Evolutionary conservation across 495 filamentous ascomycete genomes (phyloP), one percentile per base, ranked within the genome.

Genomic region (Penicillium roqueforti): DNA sequence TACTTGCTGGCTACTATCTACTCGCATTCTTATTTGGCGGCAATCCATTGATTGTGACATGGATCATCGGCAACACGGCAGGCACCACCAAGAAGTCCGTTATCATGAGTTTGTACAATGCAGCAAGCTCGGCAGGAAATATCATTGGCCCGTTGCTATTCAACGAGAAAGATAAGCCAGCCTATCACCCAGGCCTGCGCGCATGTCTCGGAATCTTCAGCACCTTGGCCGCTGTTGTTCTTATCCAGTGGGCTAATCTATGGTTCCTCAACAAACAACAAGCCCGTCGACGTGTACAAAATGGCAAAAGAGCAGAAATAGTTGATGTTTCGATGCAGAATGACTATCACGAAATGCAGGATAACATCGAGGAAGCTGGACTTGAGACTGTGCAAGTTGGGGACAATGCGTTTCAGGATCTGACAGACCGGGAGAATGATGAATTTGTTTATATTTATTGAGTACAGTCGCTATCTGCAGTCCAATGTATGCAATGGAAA

Each of bases 361-460:
- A 51, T 29, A 23, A 47, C 20, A 26, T 40, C n/a, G 66, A 56
- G 44, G 62, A 45, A 18, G 62, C 40, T 10, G 63, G 36, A 14
- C 34, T 45, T n/a, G 61, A 60, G 34, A 56, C 56, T 26, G 47
- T 57, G 3, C 60, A 60, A 44, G 67, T 60, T 60, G 76, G 59
- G 10, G 65, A 60, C 40, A 53, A 76, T 32, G 79, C 75, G 10
- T 79, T 81, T 47, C 48, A 70, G 45, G 84, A 85, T 67, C 51
- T 84, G 62, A 86, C 82, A 23, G 83, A 86, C 60, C 62, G 80
- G 28, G 67, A 83, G 69, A 86, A 87, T 59, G 82, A 86, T 57
- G 83, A 87, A 68, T 85, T 86, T 71, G 76, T 85, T 6, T 85
- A 84, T 73, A 78, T 86, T 50, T 83, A 84, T 56, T 85, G 71